These are phyloP conservation scores for Irpex sp. DNA, from an alignment of 1,284 basidiomycete species.

Conservation along the genomic window DNA sequence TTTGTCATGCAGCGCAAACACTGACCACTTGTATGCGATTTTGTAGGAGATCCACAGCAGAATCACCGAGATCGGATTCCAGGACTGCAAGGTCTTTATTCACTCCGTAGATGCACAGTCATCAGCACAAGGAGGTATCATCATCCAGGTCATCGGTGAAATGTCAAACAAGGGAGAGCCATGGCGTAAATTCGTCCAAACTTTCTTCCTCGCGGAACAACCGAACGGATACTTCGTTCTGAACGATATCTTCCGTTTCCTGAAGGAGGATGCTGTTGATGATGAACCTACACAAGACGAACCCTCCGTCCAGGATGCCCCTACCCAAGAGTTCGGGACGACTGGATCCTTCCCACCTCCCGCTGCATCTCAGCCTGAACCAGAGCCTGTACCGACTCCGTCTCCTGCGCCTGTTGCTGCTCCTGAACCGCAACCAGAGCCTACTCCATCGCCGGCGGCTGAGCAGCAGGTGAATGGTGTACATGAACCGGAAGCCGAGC, in stretches of 20 bases:
- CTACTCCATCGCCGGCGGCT: slow-evolving; percentile 22
- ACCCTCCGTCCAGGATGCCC: slow-evolving; percentile 21
- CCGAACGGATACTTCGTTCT: slow-evolving; percentile 99
- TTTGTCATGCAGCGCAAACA: neutral
- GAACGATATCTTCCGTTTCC: slow-evolving; percentile 99
- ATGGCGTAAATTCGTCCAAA: slow-evolving; percentile 99
- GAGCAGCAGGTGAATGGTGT: slow-evolving; percentile 22
- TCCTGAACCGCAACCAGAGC: slow-evolving; percentile 26
- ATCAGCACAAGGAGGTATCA: slow-evolving; percentile 92
- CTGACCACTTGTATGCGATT: slow-evolving; percentile 8
- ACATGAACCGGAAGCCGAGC: slow-evolving; percentile 23
- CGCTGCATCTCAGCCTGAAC: slow-evolving; percentile 28
- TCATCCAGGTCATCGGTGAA: slow-evolving; percentile 99
- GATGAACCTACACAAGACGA: slow-evolving; percentile 60
- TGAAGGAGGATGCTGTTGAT: slow-evolving; percentile 92
- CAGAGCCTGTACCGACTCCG: slow-evolving; percentile 21
- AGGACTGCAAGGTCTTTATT: slow-evolving; percentile 98
- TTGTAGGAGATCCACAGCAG: slow-evolving; percentile 94
- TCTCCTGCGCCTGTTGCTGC: slow-evolving; percentile 29
- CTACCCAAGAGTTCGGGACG: slow-evolving; percentile 20
- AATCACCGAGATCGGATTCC: slow-evolving; percentile 90
- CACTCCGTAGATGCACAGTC: slow-evolving; percentile 93
- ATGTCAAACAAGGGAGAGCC: slow-evolving; percentile 90
- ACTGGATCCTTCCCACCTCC: slow-evolving; percentile 15
- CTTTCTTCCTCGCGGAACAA: slow-evolving; percentile 99